These are phyloP conservation scores for Vaccinium vitisidaea DNA, from an alignment of 148 eudicot species.

Conservation along the genomic window DNA sequence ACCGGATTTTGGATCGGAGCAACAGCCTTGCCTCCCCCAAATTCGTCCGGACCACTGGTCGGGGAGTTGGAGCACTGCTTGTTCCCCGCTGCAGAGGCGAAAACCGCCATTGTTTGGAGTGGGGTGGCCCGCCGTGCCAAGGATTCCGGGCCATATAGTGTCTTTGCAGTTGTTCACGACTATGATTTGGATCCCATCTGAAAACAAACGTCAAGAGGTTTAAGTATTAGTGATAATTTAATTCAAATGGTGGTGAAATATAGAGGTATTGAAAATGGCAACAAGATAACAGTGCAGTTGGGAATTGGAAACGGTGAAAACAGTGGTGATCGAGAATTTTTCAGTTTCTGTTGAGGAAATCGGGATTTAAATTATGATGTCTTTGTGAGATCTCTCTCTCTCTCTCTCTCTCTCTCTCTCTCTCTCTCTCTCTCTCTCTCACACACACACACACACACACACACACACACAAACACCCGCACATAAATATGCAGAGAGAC, in stretches of 20 bases:
- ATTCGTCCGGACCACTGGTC: conserved; percentile 65
- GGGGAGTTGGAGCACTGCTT: conserved; percentile 36
- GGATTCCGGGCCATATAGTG: conserved; percentile 71
- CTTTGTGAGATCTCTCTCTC: not conserved
- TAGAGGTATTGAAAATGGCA: not conserved
- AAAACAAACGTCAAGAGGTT: not conserved
- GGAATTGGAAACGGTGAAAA: not conserved
- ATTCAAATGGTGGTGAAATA: too few species aligned
- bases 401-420: not conserved
- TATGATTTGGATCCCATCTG: conserved; percentile 58
- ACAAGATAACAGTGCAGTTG: not conserved
- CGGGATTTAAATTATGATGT: not conserved
- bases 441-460: too few species aligned
- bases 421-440: not conserved
- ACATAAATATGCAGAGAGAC: not conserved
- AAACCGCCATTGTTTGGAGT: conserved; percentile 66
- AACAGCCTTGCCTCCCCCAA: conserved; percentile 73
- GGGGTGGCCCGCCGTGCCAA: conserved; percentile 42
- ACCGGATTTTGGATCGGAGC: conserved; percentile 32
- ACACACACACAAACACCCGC: not conserved
- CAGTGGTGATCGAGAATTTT: not conserved
- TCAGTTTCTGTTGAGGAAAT: not conserved
- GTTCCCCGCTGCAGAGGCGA: conserved; percentile 31
- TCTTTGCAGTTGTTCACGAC: conserved; percentile 62
- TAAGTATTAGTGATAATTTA: not conserved